Percentiles rank a stretch among this genome's conserved stretches.
Evolutionary conservation across 495 filamentous ascomycete species (phyloP).

Genomic region (Achaetomiella virescens): DNA sequence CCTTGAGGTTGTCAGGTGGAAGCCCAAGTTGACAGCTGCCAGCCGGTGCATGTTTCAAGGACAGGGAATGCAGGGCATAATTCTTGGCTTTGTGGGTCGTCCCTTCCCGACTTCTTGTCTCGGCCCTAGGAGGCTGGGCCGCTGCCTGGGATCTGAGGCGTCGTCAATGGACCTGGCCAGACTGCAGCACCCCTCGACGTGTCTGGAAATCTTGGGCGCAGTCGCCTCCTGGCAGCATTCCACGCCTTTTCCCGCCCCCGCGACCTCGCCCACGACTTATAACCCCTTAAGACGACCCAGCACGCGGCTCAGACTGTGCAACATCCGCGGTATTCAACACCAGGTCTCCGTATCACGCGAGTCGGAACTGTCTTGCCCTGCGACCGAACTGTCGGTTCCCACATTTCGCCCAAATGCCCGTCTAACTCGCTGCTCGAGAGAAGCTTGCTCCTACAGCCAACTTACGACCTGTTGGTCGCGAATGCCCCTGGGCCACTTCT

Average conservation of each 20-base stretch:
- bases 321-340: constrained; percentile 20
- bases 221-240: constrained; percentile 20
- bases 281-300: constrained; percentile 3
- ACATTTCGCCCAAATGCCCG: constrained; percentile 4
- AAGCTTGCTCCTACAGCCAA: constrained; percentile 2
- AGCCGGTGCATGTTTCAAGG: background rate
- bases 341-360: constrained; percentile 17
- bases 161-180: constrained; percentile 8
- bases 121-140: background rate
- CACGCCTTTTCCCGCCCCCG: background rate
- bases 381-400: background rate
- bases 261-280: constrained; percentile 16
- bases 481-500: background rate
- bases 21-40: background rate
- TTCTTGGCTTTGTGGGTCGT: constrained; percentile 1
- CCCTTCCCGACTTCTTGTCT: background rate
- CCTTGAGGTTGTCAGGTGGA: background rate
- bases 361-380: background rate
- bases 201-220: constrained; percentile 10
- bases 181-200: constrained; percentile 4
- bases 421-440: background rate
- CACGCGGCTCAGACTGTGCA: constrained; percentile 13
- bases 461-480: background rate
- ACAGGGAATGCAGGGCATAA: background rate
- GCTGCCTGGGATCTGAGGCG: constrained; percentile 16